phyloP scores from a whole-genome alignment of 2,329 filamentous ascomycete genomes.

The Hymenoscyphus fructigenus region DNA sequence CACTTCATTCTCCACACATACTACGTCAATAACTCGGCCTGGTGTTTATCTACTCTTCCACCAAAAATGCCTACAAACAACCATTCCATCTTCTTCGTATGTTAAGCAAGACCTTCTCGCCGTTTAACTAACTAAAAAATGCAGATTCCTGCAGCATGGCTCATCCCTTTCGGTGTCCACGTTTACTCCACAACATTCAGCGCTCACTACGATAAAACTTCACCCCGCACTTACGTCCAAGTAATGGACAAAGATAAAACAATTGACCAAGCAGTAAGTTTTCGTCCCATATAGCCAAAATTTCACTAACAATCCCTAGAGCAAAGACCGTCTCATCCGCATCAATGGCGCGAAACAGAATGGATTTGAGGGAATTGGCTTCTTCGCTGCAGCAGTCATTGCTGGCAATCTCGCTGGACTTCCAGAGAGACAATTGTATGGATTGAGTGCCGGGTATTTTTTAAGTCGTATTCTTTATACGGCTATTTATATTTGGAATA shows the following conservation, averaged over 20 bases:
- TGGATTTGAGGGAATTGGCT: constrained; percentile 10
- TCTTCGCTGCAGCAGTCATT: constrained; percentile 11
- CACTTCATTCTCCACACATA: too few relatives aligned
- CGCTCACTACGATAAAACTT: constrained; percentile 31
- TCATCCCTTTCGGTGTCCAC: constrained; percentile 38
- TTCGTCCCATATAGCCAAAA: not conserved
- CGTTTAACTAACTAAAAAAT: not conserved
- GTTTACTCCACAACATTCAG: constrained; percentile 34
- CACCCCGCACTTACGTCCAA: constrained; percentile 34
- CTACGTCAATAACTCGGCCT: too few relatives aligned
- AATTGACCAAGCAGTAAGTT: constrained; percentile 32
- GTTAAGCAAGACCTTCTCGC: not conserved
- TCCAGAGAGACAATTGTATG: not conserved
- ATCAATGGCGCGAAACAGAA: constrained; percentile 11
- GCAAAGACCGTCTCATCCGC: constrained; percentile 6
- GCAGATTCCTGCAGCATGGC: constrained; percentile 34
- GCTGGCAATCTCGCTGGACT: constrained; percentile 10
- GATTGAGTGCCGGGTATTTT: constrained; percentile 4
- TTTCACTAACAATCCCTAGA: not conserved
- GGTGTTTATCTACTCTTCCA: too few relatives aligned
- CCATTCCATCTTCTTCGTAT: constrained; percentile 15
- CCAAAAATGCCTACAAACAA: constrained; percentile 6
- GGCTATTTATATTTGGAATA: not conserved
- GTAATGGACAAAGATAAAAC: constrained; percentile 33
- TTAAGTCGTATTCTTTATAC: constrained; percentile 4